phyloP scores from a whole-genome alignment of 768 basidiomycete species.

The Podaxis sp. region DNA sequence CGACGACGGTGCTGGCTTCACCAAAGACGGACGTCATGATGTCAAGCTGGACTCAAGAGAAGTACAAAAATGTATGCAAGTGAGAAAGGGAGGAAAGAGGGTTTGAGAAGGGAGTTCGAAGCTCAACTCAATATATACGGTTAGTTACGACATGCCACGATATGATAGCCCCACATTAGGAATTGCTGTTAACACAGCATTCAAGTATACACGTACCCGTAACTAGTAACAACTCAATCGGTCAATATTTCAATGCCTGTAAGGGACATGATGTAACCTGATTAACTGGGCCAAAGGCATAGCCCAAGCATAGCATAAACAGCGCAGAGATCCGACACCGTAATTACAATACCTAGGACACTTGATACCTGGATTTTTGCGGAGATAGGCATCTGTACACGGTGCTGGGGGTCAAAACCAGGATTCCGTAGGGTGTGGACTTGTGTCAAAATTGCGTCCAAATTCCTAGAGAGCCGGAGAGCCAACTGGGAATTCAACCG shows the following conservation, averaged over 20 bases:
- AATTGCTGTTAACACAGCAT: not conserved
- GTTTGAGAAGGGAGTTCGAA: not conserved
- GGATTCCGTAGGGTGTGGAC: too few species aligned
- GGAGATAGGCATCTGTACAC: too few species aligned
- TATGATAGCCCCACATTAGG: not conserved
- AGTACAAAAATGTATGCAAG: not conserved
- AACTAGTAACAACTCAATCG: not conserved
- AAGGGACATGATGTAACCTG: not conserved
- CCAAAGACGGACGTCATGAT: slow-evolving; percentile 33
- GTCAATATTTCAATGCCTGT: not conserved
- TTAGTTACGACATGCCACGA: not conserved
- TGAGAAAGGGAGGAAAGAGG: not conserved
- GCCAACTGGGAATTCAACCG: not conserved
- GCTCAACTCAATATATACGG: not conserved
- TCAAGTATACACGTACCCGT: not conserved
- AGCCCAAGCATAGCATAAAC: not conserved
- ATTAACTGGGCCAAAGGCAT: not conserved
- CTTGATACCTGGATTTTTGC: too few species aligned
- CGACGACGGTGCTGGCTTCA: slow-evolving; percentile 43
- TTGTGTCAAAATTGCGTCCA: not conserved
- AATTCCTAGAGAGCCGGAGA: not conserved
- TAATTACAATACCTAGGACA: too few species aligned
- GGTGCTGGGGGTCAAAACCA: too few species aligned
- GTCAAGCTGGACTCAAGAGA: not conserved
- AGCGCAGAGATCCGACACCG: not conserved